These are phyloP conservation scores for Termitomyces sp. DNA, from an alignment of 768 basidiomycete genomes.

Conservation along the genomic window DNA sequence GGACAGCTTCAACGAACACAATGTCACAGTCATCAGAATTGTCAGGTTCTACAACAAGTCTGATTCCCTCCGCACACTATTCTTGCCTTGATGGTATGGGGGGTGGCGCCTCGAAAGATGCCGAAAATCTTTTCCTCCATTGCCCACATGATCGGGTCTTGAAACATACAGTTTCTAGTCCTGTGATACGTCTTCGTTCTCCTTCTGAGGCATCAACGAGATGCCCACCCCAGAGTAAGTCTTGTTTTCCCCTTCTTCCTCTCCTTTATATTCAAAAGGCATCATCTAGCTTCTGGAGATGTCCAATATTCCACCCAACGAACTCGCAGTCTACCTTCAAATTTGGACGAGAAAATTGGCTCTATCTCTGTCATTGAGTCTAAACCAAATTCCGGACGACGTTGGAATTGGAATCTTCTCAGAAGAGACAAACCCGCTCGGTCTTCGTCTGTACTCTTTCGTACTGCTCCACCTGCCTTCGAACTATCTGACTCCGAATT, in stretches of 20 bases:
- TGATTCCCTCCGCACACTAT: background rate
- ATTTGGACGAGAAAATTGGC: background rate
- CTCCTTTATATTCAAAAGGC: background rate
- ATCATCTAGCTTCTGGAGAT: background rate
- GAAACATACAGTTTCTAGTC: conserved; percentile 12
- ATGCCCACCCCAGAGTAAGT: conserved; percentile 3
- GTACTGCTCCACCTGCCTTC: background rate
- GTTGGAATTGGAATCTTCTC: conserved; percentile 8
- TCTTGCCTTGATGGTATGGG: background rate
- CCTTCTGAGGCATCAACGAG: conserved; percentile 5
- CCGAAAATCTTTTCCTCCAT: background rate
- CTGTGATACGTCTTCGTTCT: conserved; percentile 3
- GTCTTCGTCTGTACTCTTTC: background rate
- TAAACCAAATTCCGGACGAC: background rate
- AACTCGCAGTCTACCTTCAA: background rate
- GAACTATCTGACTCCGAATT: background rate
- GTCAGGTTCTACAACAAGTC: background rate
- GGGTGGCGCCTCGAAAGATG: background rate
- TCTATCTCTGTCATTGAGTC: background rate
- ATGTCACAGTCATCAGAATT: background rate
- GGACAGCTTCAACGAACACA: background rate
- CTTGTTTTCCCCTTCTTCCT: background rate
- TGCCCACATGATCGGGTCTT: conserved; percentile 3
- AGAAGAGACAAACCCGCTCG: background rate
- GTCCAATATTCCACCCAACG: background rate